A percentile compares a stretch with the other conserved stretches of the same genome.
Conservation (phyloP, 1,139 yeast genomes). For the Blastobotrys niveus region DNA sequence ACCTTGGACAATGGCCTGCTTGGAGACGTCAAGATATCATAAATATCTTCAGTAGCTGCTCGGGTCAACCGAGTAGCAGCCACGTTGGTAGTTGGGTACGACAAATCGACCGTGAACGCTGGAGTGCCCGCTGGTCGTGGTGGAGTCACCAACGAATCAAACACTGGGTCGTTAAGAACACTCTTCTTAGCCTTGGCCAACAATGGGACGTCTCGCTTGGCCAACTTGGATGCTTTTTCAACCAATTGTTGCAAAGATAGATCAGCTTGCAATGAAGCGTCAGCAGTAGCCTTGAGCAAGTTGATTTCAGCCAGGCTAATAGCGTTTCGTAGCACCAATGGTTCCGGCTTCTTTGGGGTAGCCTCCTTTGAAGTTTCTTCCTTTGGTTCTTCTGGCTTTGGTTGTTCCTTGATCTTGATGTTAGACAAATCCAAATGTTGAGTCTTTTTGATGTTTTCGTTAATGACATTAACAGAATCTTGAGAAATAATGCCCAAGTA, state of each 20-base stretch:
- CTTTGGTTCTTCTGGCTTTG: constrained; percentile 14
- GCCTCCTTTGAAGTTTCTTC: constrained; percentile 20
- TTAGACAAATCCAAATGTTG: constrained; percentile 72
- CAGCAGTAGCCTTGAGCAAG: constrained; percentile 28
- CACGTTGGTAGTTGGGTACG: constrained; percentile 32
- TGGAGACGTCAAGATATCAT: constrained; percentile 39
- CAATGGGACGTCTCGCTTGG: constrained; percentile 39
- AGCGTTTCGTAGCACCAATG: constrained; percentile 17
- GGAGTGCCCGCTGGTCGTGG: constrained; percentile 38
- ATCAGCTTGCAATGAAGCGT: constrained; percentile 30
- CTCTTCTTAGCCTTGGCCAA: constrained; percentile 40
- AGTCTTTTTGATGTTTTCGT: constrained; percentile 51
- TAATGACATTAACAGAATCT: constrained; percentile 48
- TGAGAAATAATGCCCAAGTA: constrained; percentile 65
- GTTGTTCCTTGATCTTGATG: constrained; percentile 47
- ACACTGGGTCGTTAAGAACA: constrained; percentile 55
- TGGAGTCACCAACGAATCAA: constrained; percentile 57
- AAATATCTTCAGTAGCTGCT: constrained; percentile 37
- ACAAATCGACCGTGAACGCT: constrained; percentile 54
- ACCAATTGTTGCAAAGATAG: constrained; percentile 33
- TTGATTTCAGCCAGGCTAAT: constrained; percentile 23
- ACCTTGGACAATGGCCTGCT: constrained; percentile 23
- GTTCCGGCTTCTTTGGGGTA: constrained; percentile 15
- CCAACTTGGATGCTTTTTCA: constrained; percentile 37
- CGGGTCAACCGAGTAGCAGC: constrained; percentile 28